A percentile compares a stretch with the other conserved stretches of the same genome.
Conservation (phyloP, 345 rosid genomes). For the Mangifera indica region DNA sequence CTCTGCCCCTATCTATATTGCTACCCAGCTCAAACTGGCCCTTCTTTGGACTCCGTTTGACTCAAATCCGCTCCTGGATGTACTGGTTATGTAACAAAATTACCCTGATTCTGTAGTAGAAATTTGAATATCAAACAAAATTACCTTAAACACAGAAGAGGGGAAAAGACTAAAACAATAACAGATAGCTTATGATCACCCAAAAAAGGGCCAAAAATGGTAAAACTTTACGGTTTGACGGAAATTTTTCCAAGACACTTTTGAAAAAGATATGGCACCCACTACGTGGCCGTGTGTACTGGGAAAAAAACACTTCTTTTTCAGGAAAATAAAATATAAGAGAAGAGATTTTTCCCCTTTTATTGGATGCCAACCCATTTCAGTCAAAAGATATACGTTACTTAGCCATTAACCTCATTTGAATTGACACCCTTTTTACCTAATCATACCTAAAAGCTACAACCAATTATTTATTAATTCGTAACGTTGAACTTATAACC, state of each 20-base stretch:
- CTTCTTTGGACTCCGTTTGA: no score
- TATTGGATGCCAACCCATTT: slow-evolving; percentile 38
- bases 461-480: no score
- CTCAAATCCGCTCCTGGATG: no score
- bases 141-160: background rate
- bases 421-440: background rate
- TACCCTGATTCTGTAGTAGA: no score
- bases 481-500: no score
- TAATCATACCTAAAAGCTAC: background rate
- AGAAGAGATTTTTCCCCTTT: background rate
- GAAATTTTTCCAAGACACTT: background rate
- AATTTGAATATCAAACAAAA: no score
- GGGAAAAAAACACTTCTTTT: slow-evolving; percentile 32
- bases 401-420: background rate
- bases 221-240: background rate
- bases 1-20: no score
- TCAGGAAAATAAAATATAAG: slow-evolving; percentile 25
- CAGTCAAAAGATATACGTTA: slow-evolving; percentile 25
- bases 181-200: background rate
- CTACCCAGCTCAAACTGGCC: no score
- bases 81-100: no score
- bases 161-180: background rate
- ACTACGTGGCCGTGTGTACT: slow-evolving; percentile 29
- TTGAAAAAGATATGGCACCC: slow-evolving; percentile 30
- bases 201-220: background rate